Evolutionary conservation across 208 protist genomes (phyloP), one percentile per base, ranked within the genome.

Genomic region (Endotrypanum monterogeii): DNA sequence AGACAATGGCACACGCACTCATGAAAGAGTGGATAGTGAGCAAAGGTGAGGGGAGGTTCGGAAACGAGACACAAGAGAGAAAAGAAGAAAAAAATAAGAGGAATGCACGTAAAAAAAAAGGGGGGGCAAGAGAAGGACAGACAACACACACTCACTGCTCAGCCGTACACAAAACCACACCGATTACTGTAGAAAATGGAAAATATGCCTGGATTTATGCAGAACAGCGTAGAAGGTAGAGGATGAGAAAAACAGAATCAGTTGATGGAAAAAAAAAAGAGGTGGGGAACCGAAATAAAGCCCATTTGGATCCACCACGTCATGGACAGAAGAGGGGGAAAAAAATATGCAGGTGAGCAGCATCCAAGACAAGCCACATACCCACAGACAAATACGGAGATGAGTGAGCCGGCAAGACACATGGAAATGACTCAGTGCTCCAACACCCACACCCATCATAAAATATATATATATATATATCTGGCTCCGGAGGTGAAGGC

Each of bases 281-380:
- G 65, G 65, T 20, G 62, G 62, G 60, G 50, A 41, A 52, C 20
- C 55, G 32, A 20, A 68, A 48, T 11, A 48, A 48, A 48, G 44
- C 44, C 44, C 44, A 48, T 14, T 48, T 14, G 44, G 44, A 48
- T 48, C 44, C 44, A 48, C 44, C 37, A 68, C 25, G 16, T 9
- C 48, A 60, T 12, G 39, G 16, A 18, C 20, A 35, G 41, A 48
- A 7, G 67, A 58, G 44, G 63, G 60, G 48, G 70, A 62, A 82
- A 70, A 51, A 73, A 61, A 71, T 71, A 71, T 69, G 60, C 35
- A 30, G 4, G 25, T 11, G 30, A 4, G 58, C 11, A 28, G 48
- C 28, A 14, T 25, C 35, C 58, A 56, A 56, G 60, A 56, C 55
- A 55, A 67, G 37, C 9, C 44, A 48, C 12, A 48, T 14, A 48